phyloP scores from a whole-genome alignment of 2,329 filamentous ascomycete species.

The Sphaerulina populicola region DNA sequence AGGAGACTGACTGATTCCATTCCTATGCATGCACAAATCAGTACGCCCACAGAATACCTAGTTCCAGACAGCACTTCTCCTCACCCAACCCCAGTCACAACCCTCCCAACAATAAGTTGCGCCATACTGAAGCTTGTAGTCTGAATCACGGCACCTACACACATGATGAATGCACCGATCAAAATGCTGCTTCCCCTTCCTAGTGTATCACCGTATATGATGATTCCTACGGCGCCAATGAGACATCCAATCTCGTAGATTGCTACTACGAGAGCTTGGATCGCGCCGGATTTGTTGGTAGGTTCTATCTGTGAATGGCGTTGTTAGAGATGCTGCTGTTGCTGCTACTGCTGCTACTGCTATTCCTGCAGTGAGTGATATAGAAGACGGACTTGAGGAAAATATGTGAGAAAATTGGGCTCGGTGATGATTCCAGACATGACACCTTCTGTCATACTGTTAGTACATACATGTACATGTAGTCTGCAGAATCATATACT shows the following conservation, averaged over 20 bases:
- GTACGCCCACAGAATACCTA: no score
- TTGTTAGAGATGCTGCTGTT: no score
- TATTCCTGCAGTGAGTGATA: no score
- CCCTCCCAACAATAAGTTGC: constrained; percentile 43
- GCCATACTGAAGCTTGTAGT: constrained; percentile 35
- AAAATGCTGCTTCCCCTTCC: constrained; percentile 52
- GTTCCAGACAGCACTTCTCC: no score
- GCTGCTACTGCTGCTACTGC: no score
- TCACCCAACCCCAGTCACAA: constrained; percentile 38
- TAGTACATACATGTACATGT: no score
- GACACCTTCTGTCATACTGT: constrained; percentile 25
- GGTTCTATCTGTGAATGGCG: constrained; percentile 17
- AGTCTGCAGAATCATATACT: not conserved
- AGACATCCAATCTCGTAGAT: constrained; percentile 26
- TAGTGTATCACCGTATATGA: constrained; percentile 49
- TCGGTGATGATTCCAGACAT: constrained; percentile 40
- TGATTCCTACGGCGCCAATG: constrained; percentile 35
- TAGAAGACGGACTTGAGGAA: constrained; percentile 31
- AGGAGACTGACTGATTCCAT: no score
- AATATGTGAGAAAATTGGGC: constrained; percentile 34
- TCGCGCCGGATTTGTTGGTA: constrained; percentile 17
- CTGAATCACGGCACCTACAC: constrained; percentile 54
- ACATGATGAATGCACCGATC: constrained; percentile 50
- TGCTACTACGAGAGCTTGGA: constrained; percentile 33
- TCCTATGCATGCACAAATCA: no score